These are phyloP conservation scores for Fusarium metavorans DNA, from an alignment of 2,329 filamentous ascomycete genomes.

Conservation along the genomic window DNA sequence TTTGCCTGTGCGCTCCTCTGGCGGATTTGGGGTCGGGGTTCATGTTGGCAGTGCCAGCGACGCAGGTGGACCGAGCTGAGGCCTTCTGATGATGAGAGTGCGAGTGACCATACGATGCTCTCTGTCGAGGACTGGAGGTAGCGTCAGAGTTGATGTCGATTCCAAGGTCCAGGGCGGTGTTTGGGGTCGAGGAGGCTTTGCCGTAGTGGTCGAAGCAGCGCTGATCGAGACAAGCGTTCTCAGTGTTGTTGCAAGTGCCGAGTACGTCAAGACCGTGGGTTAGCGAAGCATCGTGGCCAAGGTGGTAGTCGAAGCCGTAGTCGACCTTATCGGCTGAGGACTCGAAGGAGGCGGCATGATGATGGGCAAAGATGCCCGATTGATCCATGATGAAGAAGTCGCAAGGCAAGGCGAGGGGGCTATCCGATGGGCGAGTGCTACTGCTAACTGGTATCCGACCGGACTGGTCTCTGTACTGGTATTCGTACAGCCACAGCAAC, in stretches of 20 bases:
- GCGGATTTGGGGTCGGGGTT: slow-evolving; percentile 2
- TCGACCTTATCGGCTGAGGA: slow-evolving; percentile 43
- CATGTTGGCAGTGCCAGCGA: slow-evolving; percentile 18
- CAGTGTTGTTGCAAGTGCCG: slow-evolving; percentile 47
- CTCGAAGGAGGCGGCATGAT: slow-evolving; percentile 37
- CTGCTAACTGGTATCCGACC: background rate
- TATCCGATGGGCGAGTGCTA: background rate
- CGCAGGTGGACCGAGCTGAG: slow-evolving; percentile 27
- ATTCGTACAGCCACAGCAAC: background rate
- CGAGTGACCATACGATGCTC: background rate
- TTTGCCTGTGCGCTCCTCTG: slow-evolving; percentile 30
- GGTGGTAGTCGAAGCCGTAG: slow-evolving; percentile 47
- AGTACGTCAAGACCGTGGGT: slow-evolving; percentile 44
- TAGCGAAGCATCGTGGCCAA: slow-evolving; percentile 40
- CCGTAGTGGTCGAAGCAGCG: slow-evolving; percentile 43
- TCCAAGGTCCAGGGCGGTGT: slow-evolving; percentile 27
- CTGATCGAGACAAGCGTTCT: slow-evolving; percentile 49
- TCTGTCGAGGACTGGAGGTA: background rate
- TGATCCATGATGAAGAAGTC: slow-evolving; percentile 32
- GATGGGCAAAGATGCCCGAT: slow-evolving; percentile 36
- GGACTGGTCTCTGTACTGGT: background rate
- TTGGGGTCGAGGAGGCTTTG: slow-evolving; percentile 25
- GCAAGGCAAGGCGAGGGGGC: background rate
- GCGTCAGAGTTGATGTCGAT: slow-evolving; percentile 28
- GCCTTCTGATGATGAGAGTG: slow-evolving; percentile 11